Conservation (phyloP, 2,329 filamentous ascomycete species). For the Fusarium bulbicola region DNA sequence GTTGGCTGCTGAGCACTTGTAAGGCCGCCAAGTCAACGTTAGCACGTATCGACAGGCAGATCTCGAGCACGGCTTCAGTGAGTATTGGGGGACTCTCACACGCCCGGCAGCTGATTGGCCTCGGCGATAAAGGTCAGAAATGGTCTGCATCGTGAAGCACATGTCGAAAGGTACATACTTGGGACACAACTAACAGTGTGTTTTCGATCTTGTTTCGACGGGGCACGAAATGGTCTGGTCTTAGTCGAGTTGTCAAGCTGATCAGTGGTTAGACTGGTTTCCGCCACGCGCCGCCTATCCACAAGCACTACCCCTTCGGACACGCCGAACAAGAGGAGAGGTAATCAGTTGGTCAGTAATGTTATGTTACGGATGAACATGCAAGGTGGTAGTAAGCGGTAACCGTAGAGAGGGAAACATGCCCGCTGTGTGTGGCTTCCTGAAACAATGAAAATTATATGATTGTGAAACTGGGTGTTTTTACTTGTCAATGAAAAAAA, state of each 20-base stretch:
- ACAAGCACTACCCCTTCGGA: constrained; percentile 33
- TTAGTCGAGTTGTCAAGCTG: constrained; percentile 18
- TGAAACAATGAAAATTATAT: constrained; percentile 2
- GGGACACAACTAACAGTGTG: neutral
- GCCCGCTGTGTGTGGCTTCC: constrained; percentile 5
- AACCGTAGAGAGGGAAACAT: neutral
- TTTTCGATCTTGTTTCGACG: neutral
- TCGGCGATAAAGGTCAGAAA: neutral
- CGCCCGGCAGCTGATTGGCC: neutral
- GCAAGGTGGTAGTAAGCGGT: constrained; percentile 1
- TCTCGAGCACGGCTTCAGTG: neutral
- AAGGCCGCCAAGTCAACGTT: neutral
- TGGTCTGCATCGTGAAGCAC: constrained; percentile 3
- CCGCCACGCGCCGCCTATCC: constrained; percentile 30
- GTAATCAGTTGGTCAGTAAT: neutral
- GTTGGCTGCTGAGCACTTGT: neutral
- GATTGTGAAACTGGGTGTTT: neutral
- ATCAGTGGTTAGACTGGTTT: constrained; percentile 22
- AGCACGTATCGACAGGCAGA: too few relatives aligned
- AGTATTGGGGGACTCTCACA: neutral
- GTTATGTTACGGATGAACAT: neutral
- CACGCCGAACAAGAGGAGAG: constrained; percentile 25
- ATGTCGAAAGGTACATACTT: constrained; percentile 13
- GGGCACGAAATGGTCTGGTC: neutral
- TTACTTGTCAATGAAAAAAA: neutral